phyloP scores from a whole-genome alignment of 2,329 filamentous ascomycete species.

The Sporothrix curviconia region DNA sequence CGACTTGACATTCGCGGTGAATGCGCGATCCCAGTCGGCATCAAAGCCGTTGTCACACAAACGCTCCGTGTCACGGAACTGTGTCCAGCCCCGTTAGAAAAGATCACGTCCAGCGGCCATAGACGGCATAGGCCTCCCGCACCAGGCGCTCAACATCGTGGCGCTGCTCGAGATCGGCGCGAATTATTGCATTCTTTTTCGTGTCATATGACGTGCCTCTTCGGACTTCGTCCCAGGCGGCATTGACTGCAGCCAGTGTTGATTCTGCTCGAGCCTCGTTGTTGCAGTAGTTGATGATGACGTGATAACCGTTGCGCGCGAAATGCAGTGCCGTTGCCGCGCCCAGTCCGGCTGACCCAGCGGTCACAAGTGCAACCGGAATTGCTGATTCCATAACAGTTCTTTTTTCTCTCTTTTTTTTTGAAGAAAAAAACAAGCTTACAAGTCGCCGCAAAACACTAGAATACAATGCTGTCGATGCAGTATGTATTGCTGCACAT shows the following conservation, averaged over 20 bases:
- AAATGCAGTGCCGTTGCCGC: constrained; percentile 62
- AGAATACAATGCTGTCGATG: background rate
- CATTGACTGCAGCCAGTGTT: constrained; percentile 49
- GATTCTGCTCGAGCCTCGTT: constrained; percentile 53
- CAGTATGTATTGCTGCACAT: background rate
- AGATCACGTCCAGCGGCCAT: constrained; percentile 70
- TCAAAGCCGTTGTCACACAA: constrained; percentile 50
- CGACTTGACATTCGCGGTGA: constrained; percentile 56
- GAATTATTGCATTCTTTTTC: constrained; percentile 42
- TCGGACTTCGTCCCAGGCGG: constrained; percentile 27
- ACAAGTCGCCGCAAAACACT: too few species aligned
- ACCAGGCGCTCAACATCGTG: constrained; percentile 55
- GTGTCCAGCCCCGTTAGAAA: constrained; percentile 65
- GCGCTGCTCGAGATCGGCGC: constrained; percentile 59
- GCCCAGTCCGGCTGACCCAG: constrained; percentile 60
- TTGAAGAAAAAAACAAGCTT: too few species aligned
- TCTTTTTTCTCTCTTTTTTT: too few species aligned
- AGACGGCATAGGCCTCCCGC: constrained; percentile 47
- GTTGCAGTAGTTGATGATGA: constrained; percentile 68
- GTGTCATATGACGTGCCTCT: constrained; percentile 18
- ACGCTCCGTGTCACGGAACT: constrained; percentile 37
- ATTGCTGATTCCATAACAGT: constrained; percentile 11
- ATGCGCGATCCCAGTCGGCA: constrained; percentile 53
- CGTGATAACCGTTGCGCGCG: constrained; percentile 59
- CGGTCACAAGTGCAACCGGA: constrained; percentile 40